phyloP scores from a whole-genome alignment of 83 land plant genomes.

The Picea engelmannii region DNA sequence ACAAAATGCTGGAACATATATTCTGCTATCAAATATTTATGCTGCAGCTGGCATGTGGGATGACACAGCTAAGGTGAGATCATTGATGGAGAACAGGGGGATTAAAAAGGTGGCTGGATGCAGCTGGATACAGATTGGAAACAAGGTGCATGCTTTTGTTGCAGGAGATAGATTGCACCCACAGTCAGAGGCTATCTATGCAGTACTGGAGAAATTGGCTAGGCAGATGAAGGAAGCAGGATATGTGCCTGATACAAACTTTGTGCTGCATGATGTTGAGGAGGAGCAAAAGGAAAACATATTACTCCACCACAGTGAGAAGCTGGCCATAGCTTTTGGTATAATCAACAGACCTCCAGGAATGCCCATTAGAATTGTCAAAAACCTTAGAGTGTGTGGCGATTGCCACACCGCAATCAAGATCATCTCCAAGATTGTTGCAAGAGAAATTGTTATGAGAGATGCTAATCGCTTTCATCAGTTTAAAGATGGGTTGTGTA shows the following conservation, averaged over 20 bases:
- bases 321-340: slow-evolving; percentile 11
- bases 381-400: neutral
- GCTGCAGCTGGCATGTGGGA: slow-evolving; percentile 35
- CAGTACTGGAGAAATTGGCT: slow-evolving; percentile 15
- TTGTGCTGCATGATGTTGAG: slow-evolving; percentile 5
- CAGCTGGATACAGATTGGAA: slow-evolving; percentile 36
- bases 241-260: slow-evolving; percentile 23
- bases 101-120: slow-evolving; percentile 44
- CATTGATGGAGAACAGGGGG: slow-evolving; percentile 36
- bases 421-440: slow-evolving; percentile 4
- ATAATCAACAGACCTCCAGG: neutral
- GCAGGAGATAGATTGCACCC: slow-evolving; percentile 9
- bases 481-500: neutral
- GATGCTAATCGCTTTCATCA: neutral
- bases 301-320: neutral
- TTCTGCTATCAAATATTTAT: slow-evolving; percentile 45
- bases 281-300: neutral
- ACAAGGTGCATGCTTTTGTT: neutral
- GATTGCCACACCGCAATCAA: neutral
- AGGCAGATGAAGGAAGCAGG: slow-evolving; percentile 25
- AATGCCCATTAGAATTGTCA: slow-evolving; percentile 1
- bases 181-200: slow-evolving; percentile 9
- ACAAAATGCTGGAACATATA: slow-evolving; percentile 40
- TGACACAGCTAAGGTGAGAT: slow-evolving; percentile 26
- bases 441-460: neutral